These are phyloP conservation scores for Termitomyces sp. DNA, from an alignment of 768 basidiomycete genomes.

Conservation along the genomic window DNA sequence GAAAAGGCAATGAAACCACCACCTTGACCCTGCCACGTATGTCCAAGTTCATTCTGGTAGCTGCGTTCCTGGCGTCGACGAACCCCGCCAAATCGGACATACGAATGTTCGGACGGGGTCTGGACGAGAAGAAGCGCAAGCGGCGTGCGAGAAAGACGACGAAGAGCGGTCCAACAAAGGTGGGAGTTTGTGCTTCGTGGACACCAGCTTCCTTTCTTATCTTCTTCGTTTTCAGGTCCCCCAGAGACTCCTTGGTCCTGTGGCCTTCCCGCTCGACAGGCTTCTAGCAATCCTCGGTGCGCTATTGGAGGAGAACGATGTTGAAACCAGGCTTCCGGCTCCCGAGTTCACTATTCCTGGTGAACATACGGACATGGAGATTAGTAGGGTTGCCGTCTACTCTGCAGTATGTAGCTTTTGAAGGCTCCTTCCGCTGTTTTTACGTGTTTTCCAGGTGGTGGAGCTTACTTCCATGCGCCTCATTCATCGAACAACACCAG, in stretches of 20 bases:
- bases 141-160: slow-evolving; percentile 34
- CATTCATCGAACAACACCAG: slow-evolving; percentile 55
- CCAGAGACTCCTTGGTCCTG: slow-evolving; percentile 30
- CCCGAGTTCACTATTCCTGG: slow-evolving; percentile 52
- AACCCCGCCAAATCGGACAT: slow-evolving; percentile 80
- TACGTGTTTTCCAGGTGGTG: slow-evolving; percentile 40
- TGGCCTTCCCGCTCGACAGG: slow-evolving; percentile 38
- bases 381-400: slow-evolving; percentile 56
- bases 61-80: slow-evolving; percentile 67
- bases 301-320: slow-evolving; percentile 69
- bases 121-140: slow-evolving; percentile 59
- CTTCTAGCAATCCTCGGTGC: slow-evolving; percentile 62
- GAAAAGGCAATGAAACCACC: slow-evolving; percentile 30
- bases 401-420: slow-evolving; percentile 41
- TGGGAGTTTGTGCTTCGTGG: not conserved
- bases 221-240: slow-evolving; percentile 41
- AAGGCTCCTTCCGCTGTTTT: not conserved
- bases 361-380: slow-evolving; percentile 73
- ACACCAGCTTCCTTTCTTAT: not conserved
- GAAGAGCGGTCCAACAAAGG: slow-evolving; percentile 31
- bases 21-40: slow-evolving; percentile 9
- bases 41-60: slow-evolving; percentile 9
- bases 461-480: slow-evolving; percentile 62
- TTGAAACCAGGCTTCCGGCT: slow-evolving; percentile 37
- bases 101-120: slow-evolving; percentile 74